A percentile compares a stretch with the other conserved stretches of the same genome.
phyloP scores from a whole-genome alignment of 1,139 yeast genomes.

The Taphrina deformans region DNA sequence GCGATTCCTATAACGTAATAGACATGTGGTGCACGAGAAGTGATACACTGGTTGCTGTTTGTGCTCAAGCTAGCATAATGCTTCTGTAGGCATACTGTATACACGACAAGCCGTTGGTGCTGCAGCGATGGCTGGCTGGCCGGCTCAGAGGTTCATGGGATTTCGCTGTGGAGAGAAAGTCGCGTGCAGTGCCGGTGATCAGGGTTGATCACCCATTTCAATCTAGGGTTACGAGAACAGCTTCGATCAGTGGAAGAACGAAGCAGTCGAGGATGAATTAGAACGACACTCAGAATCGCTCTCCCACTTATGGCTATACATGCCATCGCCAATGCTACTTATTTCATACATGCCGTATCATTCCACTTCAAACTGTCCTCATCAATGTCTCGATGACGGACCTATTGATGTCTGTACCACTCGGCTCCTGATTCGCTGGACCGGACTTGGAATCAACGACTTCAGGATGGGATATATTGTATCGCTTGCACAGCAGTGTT shows the following conservation, averaged over 20 bases:
- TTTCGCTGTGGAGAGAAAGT: background rate
- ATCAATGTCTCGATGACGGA: conserved; percentile 1
- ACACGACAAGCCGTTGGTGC: background rate
- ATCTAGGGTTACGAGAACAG: too few species aligned
- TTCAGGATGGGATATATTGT: conserved; percentile 38
- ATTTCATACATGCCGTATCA: background rate
- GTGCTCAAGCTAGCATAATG: too few species aligned
- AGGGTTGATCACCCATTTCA: background rate
- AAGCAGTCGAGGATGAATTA: too few species aligned
- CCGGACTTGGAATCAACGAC: background rate
- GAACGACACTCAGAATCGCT: too few species aligned
- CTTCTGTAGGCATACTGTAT: too few species aligned
- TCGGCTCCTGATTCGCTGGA: background rate
- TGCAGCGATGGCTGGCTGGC: background rate
- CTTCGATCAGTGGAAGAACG: too few species aligned
- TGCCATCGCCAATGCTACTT: background rate
- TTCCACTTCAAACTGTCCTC: background rate
- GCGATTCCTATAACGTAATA: too few species aligned
- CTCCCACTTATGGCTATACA: too few species aligned
- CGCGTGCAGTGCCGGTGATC: background rate
- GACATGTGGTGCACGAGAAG: too few species aligned
- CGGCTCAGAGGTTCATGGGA: too few species aligned
- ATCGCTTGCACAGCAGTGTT: conserved; percentile 43
- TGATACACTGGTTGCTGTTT: too few species aligned
- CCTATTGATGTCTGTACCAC: conserved; percentile 2